Evolutionary conservation across 345 rosid species (phyloP).

Genomic region (Euphorbia tirucalli): DNA sequence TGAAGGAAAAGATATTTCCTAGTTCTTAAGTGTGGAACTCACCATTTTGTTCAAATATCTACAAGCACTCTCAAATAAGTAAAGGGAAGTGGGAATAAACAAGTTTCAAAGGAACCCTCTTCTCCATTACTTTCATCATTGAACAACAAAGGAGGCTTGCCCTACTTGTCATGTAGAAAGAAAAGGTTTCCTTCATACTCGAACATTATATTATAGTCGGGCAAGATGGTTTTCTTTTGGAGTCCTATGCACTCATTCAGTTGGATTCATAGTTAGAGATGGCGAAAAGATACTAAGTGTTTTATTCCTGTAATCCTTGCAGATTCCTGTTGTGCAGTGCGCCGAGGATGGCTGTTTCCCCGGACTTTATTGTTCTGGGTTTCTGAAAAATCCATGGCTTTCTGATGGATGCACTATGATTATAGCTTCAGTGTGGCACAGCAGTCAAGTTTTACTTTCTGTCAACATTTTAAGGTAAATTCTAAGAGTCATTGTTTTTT

Average conservation of each 20-base stretch:
- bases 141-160: too few species aligned
- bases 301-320: conserved; percentile 25
- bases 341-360: conserved; percentile 79
- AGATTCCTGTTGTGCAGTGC: conserved; percentile 69
- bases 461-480: conserved; percentile 65
- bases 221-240: conserved; percentile 7
- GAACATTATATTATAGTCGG: neutral
- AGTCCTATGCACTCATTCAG: neutral
- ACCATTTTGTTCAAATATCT: neutral
- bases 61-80: neutral
- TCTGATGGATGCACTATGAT: conserved; percentile 82
- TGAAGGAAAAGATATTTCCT: neutral
- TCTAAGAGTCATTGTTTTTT: neutral
- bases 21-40: neutral
- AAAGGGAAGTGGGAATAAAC: neutral
- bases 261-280: neutral
- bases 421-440: conserved; percentile 68
- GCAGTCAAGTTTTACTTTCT: conserved; percentile 64
- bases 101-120: neutral
- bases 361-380: conserved; percentile 60
- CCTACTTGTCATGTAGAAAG: neutral
- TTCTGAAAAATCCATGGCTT: conserved; percentile 75
- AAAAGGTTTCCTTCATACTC: neutral
- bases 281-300: neutral
- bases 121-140: conserved; percentile 3